Conservation (phyloP, 345 rosid species). For the Alliaria petiolata region DNA sequence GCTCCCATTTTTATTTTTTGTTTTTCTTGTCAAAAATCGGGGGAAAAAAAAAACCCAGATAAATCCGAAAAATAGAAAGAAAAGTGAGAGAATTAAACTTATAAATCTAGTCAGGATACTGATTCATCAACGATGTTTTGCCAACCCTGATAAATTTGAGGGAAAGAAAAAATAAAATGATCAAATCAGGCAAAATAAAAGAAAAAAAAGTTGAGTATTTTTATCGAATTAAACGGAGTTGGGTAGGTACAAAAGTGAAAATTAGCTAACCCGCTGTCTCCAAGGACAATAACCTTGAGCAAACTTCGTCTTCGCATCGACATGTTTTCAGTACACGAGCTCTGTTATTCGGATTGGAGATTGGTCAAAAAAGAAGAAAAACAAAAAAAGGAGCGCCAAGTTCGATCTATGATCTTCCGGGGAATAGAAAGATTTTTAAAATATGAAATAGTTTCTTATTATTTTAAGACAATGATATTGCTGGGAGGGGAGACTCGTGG, state of each 20-base stretch:
- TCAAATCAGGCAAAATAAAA: neutral
- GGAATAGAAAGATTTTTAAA: neutral
- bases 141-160: constrained; percentile 63
- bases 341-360: constrained; percentile 2
- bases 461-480: neutral
- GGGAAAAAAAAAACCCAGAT: neutral
- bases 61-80: neutral
- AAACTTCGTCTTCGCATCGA: constrained; percentile 70
- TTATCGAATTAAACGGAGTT: neutral
- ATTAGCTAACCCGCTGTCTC: constrained; percentile 83
- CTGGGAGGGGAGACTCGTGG: constrained; percentile 7
- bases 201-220: neutral
- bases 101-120: constrained; percentile 59
- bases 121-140: constrained; percentile 98
- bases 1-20: too few relatives aligned
- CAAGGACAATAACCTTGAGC: constrained; percentile 97
- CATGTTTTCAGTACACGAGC: constrained; percentile 40
- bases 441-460: neutral
- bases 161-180: neutral
- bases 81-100: neutral
- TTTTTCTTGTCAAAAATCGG: too few relatives aligned
- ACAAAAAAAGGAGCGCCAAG: constrained; percentile 49
- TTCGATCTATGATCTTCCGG: constrained; percentile 9
- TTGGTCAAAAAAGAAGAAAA: neutral
- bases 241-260: neutral